A percentile compares a stretch with the other conserved stretches of the same genome.
phyloP scores from a whole-genome alignment of 768 basidiomycete species.

The Boletellus sp. region DNA sequence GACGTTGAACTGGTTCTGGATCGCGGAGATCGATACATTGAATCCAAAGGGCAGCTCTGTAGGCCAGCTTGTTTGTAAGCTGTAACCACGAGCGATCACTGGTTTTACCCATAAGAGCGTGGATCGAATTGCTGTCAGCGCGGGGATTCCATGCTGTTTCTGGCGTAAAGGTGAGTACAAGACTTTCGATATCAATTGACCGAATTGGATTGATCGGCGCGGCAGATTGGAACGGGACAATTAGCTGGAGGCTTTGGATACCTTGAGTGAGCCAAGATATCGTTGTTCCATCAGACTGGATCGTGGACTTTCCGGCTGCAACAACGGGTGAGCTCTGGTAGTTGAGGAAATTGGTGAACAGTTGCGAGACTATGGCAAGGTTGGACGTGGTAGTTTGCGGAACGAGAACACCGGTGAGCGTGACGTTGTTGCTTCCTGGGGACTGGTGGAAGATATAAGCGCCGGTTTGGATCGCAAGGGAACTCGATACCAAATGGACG shows the following conservation, averaged over 20 bases:
- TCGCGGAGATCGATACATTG: slow-evolving; percentile 50
- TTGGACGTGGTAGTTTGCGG: slow-evolving; percentile 45
- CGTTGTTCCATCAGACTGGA: slow-evolving; percentile 49
- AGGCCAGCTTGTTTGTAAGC: slow-evolving; percentile 2
- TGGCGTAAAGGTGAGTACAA: slow-evolving; percentile 55
- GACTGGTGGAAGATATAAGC: slow-evolving; percentile 30
- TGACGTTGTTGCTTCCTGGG: slow-evolving; percentile 55
- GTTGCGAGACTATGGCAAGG: slow-evolving; percentile 49
- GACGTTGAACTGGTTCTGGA: slow-evolving; percentile 64
- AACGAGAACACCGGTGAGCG: slow-evolving; percentile 53
- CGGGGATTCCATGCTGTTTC: slow-evolving; percentile 54
- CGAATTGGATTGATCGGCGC: slow-evolving; percentile 59
- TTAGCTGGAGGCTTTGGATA: slow-evolving; percentile 51
- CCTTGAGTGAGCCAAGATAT: slow-evolving; percentile 69
- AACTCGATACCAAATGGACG: slow-evolving; percentile 43
- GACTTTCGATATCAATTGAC: slow-evolving; percentile 56
- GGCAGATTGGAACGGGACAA: slow-evolving; percentile 55
- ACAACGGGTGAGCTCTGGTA: slow-evolving; percentile 54
- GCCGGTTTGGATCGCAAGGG: background rate
- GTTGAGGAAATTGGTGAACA: slow-evolving; percentile 74
- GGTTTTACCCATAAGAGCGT: slow-evolving; percentile 50
- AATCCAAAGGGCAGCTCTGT: slow-evolving; percentile 73
- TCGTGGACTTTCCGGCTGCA: slow-evolving; percentile 56
- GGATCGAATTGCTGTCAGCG: slow-evolving; percentile 55
- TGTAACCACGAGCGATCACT: background rate